Conservation (phyloP, 192 early-diverging fungal species). For the Umbelopsis sp. region DNA sequence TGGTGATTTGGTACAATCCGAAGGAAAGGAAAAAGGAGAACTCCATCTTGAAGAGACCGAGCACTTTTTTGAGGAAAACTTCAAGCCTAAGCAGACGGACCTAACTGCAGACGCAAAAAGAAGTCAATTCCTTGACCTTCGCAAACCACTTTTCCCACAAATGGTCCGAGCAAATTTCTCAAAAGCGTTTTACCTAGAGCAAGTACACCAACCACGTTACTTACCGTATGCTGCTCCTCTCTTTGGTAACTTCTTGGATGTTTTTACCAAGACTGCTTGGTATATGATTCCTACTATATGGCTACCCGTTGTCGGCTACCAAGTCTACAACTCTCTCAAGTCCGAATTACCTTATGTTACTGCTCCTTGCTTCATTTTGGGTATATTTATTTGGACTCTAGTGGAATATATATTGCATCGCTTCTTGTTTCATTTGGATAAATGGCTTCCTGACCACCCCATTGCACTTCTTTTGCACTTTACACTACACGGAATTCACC, state of each 20-base stretch:
- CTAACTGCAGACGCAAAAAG: conserved; percentile 46
- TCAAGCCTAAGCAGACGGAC: conserved; percentile 51
- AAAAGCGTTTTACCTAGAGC: conserved; percentile 85
- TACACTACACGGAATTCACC: conserved; percentile 92
- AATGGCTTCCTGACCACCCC: conserved; percentile 81
- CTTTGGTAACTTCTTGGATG: conserved; percentile 82
- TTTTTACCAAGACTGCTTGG: conserved; percentile 91
- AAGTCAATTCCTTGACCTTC: conserved; percentile 80
- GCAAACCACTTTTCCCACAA: conserved; percentile 81
- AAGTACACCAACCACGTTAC: conserved; percentile 91
- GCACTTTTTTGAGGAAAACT: conserved; percentile 36
- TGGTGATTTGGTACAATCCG: conserved; percentile 47
- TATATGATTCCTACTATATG: conserved; percentile 86
- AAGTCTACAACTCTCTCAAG: conserved; percentile 32
- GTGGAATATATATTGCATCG: conserved; percentile 92
- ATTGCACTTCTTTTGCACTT: conserved; percentile 81
- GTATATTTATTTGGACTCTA: conserved; percentile 82
- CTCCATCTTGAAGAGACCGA: conserved; percentile 29
- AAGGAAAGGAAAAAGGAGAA: conserved; percentile 16
- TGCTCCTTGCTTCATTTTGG: conserved; percentile 58
- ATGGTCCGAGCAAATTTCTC: conserved; percentile 70
- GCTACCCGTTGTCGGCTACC: conserved; percentile 71
- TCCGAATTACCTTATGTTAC: conserved; percentile 41
- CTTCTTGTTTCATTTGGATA: conserved; percentile 93
- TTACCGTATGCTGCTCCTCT: conserved; percentile 75